A percentile compares a stretch with the other conserved stretches of the same genome.
These are phyloP conservation scores for Amphichorda felina DNA, from an alignment of 2,329 filamentous ascomycete species.

Conservation along the genomic window DNA sequence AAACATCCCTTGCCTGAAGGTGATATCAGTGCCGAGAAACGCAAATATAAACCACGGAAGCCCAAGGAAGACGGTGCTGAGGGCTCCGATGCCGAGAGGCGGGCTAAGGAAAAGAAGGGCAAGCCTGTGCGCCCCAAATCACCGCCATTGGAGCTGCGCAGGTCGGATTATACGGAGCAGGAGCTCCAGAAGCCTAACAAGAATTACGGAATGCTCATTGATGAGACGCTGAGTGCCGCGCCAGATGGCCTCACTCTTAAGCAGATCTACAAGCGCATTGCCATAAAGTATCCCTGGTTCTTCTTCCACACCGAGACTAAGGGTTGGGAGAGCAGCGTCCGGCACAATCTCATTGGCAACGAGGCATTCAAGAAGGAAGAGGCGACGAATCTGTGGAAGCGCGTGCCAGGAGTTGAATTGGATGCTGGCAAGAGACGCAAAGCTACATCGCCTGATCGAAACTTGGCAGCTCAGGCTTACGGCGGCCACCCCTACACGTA, in stretches of 20 bases:
- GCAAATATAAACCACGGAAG: slow-evolving; percentile 54
- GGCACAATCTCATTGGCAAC: slow-evolving; percentile 51
- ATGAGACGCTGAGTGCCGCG: slow-evolving; percentile 44
- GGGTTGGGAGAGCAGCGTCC: slow-evolving; percentile 56
- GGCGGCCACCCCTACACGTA: slow-evolving; percentile 23
- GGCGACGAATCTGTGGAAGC: slow-evolving; percentile 42
- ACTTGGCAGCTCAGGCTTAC: slow-evolving; percentile 17
- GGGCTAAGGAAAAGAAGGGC: slow-evolving; percentile 45
- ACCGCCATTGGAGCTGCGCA: slow-evolving; percentile 43
- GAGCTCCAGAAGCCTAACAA: slow-evolving; percentile 50
- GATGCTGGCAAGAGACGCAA: slow-evolving; percentile 46
- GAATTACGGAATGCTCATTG: slow-evolving; percentile 49
- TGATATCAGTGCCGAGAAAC: slow-evolving; percentile 46
- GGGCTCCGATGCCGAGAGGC: slow-evolving; percentile 42
- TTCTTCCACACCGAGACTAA: slow-evolving; percentile 49
- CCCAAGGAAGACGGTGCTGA: slow-evolving; percentile 43
- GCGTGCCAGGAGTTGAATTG: slow-evolving; percentile 44
- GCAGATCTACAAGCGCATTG: slow-evolving; percentile 52
- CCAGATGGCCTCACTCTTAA: slow-evolving; percentile 44
- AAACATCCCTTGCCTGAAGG: slow-evolving; percentile 51
- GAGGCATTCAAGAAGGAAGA: slow-evolving; percentile 49
- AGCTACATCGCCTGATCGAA: slow-evolving; percentile 38
- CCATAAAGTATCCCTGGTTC: slow-evolving; percentile 45
- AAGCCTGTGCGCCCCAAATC: slow-evolving; percentile 48
- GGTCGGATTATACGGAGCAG: slow-evolving; percentile 43